A percentile compares a stretch with the other conserved stretches of the same genome.
These are phyloP conservation scores for Xylaria flabelliformis DNA, from an alignment of 495 filamentous ascomycete genomes.

Conservation along the genomic window DNA sequence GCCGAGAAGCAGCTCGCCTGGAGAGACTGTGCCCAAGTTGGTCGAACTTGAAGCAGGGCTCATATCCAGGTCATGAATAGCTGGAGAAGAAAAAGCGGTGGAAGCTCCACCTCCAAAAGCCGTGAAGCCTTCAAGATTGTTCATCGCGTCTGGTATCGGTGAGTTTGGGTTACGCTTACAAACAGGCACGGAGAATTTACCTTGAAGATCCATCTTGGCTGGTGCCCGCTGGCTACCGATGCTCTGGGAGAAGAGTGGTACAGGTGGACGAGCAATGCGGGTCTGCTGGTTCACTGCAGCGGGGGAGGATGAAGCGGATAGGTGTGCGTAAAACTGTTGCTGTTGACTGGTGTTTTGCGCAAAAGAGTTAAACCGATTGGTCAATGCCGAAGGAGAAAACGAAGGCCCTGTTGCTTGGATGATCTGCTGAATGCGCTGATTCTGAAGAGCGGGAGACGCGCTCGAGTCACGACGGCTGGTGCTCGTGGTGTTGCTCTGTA, in stretches of 20 bases:
- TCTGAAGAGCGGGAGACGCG: conserved; percentile 53
- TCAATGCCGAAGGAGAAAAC: conserved; percentile 62
- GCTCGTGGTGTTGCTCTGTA: conserved; percentile 35
- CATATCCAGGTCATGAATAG: conserved; percentile 51
- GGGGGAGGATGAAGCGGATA: conserved; percentile 55
- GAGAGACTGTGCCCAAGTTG: conserved; percentile 78
- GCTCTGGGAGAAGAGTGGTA: conserved; percentile 59
- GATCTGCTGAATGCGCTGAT: conserved; percentile 64
- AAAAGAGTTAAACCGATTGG: conserved; percentile 60
- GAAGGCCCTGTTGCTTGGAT: conserved; percentile 64
- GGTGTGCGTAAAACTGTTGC: conserved; percentile 59
- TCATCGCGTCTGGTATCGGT: conserved; percentile 54
- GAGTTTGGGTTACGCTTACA: conserved; percentile 41
- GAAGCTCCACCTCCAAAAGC: conserved; percentile 59
- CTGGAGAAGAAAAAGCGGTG: conserved; percentile 59
- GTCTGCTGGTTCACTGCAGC: conserved; percentile 54
- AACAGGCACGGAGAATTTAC: conserved; percentile 37
- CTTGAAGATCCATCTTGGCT: conserved; percentile 57
- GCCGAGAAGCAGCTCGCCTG: conserved; percentile 75
- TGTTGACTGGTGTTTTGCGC: conserved; percentile 46
- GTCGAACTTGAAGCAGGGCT: conserved; percentile 50
- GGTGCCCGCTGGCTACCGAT: conserved; percentile 49
- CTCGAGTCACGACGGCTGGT: conserved; percentile 38
- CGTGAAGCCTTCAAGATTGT: conserved; percentile 57
- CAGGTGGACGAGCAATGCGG: conserved; percentile 55